Conservation (phyloP, 1,139 yeast genomes). For the Debaryomyces fabryi region DNA sequence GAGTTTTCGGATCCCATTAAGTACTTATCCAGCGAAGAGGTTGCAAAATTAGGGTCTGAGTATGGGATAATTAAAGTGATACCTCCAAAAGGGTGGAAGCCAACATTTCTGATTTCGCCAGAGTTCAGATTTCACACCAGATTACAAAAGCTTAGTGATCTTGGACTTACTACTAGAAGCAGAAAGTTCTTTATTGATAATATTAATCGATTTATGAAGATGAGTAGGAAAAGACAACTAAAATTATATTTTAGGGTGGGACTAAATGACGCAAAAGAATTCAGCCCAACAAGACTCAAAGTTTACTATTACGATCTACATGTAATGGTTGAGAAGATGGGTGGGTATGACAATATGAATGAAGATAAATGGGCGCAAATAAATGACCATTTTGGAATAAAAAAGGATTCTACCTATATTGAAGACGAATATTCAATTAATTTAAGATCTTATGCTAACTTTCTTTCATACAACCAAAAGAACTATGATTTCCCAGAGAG, state of each 20-base stretch:
- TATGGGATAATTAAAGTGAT: constrained; percentile 68
- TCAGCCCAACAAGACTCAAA: constrained; percentile 40
- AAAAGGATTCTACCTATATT: constrained; percentile 22
- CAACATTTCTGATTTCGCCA: constrained; percentile 54
- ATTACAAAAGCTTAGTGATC: constrained; percentile 62
- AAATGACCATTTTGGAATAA: constrained; percentile 29
- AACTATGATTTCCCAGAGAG: constrained; percentile 25
- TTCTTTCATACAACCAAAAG: constrained; percentile 28
- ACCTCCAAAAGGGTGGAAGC: constrained; percentile 63
- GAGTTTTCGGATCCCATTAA: constrained; percentile 66
- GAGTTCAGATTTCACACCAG: constrained; percentile 66
- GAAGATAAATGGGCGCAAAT: constrained; percentile 37
- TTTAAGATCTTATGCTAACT: constrained; percentile 49
- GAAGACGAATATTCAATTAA: constrained; percentile 34
- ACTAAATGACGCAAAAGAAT: constrained; percentile 17
- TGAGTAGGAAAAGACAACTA: constrained; percentile 40
- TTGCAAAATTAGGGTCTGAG: constrained; percentile 53
- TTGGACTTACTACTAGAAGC: constrained; percentile 64
- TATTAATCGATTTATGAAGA: constrained; percentile 56
- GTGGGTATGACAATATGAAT: constrained; percentile 25
- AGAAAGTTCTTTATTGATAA: constrained; percentile 63
- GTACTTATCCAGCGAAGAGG: constrained; percentile 55
- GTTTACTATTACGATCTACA: constrained; percentile 58
- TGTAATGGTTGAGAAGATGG: constrained; percentile 41
- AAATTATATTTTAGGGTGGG: constrained; percentile 27